These are phyloP conservation scores for Suillus hirtellus DNA, from an alignment of 768 basidiomycete species.

Conservation along the genomic window DNA sequence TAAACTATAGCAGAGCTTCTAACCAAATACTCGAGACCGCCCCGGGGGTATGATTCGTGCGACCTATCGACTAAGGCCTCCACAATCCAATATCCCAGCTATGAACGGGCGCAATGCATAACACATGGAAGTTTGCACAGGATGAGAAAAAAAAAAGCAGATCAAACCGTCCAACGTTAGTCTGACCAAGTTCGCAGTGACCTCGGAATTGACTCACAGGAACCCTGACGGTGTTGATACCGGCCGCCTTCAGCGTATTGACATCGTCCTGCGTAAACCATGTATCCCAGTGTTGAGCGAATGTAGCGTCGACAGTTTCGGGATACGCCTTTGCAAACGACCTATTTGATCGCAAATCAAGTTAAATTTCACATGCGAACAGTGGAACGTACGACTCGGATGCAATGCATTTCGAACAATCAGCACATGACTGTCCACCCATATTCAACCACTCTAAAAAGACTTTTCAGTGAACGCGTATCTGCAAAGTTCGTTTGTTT, in stretches of 20 bases:
- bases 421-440: conserved; percentile 64
- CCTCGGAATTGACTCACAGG: conserved; percentile 49
- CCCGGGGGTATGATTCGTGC: conserved; percentile 66
- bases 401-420: conserved; percentile 63
- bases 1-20: conserved; percentile 14
- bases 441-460: conserved; percentile 64
- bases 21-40: conserved; percentile 68
- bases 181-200: not conserved
- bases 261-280: conserved; percentile 76
- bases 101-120: not conserved
- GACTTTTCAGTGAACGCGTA: conserved; percentile 2
- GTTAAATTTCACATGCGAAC: not conserved
- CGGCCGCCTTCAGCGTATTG: conserved; percentile 45
- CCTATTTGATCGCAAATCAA: conserved; percentile 34
- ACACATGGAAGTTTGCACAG: not conserved
- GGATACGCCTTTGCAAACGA: conserved; percentile 63
- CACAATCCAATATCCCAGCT: conserved; percentile 85
- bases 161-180: not conserved
- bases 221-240: conserved; percentile 79
- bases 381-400: conserved; percentile 58
- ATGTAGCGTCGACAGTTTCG: conserved; percentile 53
- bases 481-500: not conserved
- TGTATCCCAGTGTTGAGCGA: conserved; percentile 68
- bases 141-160: not conserved
- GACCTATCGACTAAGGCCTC: conserved; percentile 66